Evolutionary conservation across 345 rosid species (phyloP), one percentile per base, ranked within the genome.

Genomic region (Populus nigra): DNA sequence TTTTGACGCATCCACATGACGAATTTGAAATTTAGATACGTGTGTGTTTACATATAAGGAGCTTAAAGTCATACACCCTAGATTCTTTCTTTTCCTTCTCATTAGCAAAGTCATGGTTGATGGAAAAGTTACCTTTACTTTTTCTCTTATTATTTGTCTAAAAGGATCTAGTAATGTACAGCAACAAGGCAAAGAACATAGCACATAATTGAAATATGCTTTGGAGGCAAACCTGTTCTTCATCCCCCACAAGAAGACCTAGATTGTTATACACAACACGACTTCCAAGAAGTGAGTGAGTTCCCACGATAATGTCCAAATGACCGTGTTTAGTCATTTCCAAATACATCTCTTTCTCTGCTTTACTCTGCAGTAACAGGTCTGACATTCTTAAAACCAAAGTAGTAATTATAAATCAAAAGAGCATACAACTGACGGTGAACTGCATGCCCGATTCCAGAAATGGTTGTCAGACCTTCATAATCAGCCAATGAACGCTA

Each of bases 201-300:
- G 50, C 31, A 81, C 47, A 73, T 27, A 73, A 78, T 45, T 43
- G 49, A 2, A 74, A 67, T 53, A 43, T 67, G 49, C 74, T 66
- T n/a, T 65, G 74, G 77, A 76, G 76, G 77, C 77, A 76, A 85
- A 95, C 99, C 97, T 95, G 99, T 86, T 95, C 99, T 82, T 95
- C 99, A 84, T 95, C 98, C 50, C 93, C 98, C 59, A 95, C 98
- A 83, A 95, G 94, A 84, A 95, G 97, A 82, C 99, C 99, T 36
- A 93, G 89, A 82, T 93, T 95, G 77, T 83, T 93, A 79, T 95
- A 95, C 59, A 89, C 90, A 78, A 95, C 99, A 57, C 96, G 94
- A 85, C 83, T 89, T 82, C 99, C 99, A 69, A 95, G 95, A 87
- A 95, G 99, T 65, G 99, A 85, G 85, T 95, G 99, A 80, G 99